Evolutionary conservation across 139 green algal genomes (phyloP).

Genomic region (Penium margaritaceum): DNA sequence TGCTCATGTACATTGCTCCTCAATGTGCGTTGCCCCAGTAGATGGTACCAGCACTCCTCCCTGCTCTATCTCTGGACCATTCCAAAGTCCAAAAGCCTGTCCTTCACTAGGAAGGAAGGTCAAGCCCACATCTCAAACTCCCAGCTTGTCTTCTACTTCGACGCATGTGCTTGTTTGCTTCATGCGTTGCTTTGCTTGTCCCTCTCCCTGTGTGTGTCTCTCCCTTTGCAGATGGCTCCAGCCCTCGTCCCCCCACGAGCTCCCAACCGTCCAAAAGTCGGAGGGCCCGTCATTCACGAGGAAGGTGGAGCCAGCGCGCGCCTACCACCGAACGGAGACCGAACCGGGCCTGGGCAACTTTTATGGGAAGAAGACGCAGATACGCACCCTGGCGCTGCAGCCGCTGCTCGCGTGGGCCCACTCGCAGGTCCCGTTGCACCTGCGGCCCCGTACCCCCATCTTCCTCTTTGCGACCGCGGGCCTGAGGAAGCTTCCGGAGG

Average conservation of each 20-base stretch:
- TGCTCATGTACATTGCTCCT: too few species aligned
- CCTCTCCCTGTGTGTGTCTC: too few species aligned
- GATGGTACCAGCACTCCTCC: too few species aligned
- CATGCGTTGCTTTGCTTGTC: too few species aligned
- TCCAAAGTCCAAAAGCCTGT: too few species aligned
- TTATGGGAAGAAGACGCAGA: constrained; percentile 18
- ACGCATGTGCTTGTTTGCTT: too few species aligned
- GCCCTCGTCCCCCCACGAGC: too few species aligned
- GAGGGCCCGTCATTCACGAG: background rate
- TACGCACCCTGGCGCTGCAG: constrained; percentile 48
- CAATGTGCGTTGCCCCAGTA: too few species aligned
- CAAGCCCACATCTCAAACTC: background rate
- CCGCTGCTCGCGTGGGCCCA: constrained; percentile 74
- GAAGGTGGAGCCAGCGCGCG: constrained; percentile 33
- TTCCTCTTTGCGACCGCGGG: constrained; percentile 70
- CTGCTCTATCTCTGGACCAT: too few species aligned
- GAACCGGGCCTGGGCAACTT: constrained; percentile 72
- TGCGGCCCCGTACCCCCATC: constrained; percentile 52
- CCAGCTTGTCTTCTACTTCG: background rate
- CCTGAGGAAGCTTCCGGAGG: constrained; percentile 55
- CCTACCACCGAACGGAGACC: constrained; percentile 80
- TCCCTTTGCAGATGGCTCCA: too few species aligned
- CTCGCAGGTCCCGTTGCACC: constrained; percentile 59
- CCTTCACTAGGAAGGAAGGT: too few species aligned
- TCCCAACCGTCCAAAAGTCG: background rate